These are phyloP conservation scores for Pleurotus djamor DNA, from an alignment of 768 basidiomycete genomes.

Conservation along the genomic window DNA sequence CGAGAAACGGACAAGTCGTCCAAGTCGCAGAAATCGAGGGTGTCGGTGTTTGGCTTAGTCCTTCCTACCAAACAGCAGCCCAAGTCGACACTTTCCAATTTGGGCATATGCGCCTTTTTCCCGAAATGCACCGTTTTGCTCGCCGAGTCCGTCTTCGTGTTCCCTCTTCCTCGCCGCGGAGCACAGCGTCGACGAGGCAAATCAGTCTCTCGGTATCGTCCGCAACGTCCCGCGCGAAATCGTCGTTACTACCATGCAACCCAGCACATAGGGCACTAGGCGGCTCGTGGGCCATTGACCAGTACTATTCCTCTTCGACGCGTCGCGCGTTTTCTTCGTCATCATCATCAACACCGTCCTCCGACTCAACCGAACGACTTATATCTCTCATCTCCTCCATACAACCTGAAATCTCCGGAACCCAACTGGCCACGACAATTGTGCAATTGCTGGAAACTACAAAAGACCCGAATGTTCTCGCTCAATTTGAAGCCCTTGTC, in stretches of 20 bases:
- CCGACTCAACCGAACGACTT: constrained; percentile 11
- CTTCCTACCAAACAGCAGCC: too few species aligned
- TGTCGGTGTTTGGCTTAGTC: too few species aligned
- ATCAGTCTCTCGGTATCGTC: not conserved
- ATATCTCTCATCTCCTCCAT: constrained; percentile 16
- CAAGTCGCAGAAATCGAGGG: too few species aligned
- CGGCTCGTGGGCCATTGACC: constrained; percentile 14
- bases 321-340: constrained; percentile 11
- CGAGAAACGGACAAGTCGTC: too few species aligned
- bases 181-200: not conserved
- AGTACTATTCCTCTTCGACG: constrained; percentile 13
- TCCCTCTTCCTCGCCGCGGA: not conserved
- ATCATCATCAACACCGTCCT: not conserved
- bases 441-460: constrained; percentile 15
- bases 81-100: too few species aligned
- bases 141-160: constrained; percentile 1
- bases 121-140: constrained; percentile 7
- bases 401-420: constrained; percentile 15
- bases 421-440: constrained; percentile 17
- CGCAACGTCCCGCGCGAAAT: not conserved
- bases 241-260: not conserved
- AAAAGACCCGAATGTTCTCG: constrained; percentile 2
- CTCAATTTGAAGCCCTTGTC: constrained; percentile 5
- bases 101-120: not conserved
- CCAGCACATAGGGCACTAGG: not conserved